Base-by-base conservation (phyloP, 768 basidiomycete species). In the Paxillus rubicundulus region DNA sequence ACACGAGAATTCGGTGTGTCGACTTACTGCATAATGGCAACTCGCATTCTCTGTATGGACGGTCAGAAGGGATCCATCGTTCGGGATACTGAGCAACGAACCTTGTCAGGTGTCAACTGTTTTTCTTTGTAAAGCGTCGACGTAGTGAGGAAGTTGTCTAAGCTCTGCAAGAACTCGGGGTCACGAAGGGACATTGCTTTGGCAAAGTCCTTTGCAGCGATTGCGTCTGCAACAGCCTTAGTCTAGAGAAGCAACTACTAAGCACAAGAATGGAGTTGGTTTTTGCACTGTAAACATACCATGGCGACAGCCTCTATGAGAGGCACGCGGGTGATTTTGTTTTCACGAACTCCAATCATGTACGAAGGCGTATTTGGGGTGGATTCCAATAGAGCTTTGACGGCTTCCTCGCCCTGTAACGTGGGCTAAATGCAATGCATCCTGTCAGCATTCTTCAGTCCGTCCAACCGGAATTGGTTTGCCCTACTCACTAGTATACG, bases 301-400 rank as follows among this genome's bases (percentile, higher is more conserved):
- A 86, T 85, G 40, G 83, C 82, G 16, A 99, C 97, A 47, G 97
- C 96, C 54, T 98, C 90, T 78, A 97, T 80, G 40, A 99, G 74
- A 13, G 93, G 92, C 9, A 95, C 86, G 24, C 92, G 82, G 8
- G 80, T 93, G 59, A 99, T 91, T 74, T 96, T 96, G 75, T 97
- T 98, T 73, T 98, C 95, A 57, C 83, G 82, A 36, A 97, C 78
- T 20, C 97, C 95, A 63, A 99, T 98, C 88, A 99, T 96, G 67
- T 95, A 98, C 0, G 93, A 96, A 5, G 96, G 96, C 0, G 89
- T 92, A 17, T 88, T 82, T 5, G 95, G 92, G 1, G 83, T 89
- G 0, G 96, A 82, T 60, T 87, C 84, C 6, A 98, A 75, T 24
- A 98, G 76, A 2, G 92, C 89, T 47, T 93, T 82, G 45, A 98